These are phyloP conservation scores for Colletotrichum orbiculare DNA, from an alignment of 2,329 filamentous ascomycete species.

Conservation along the genomic window DNA sequence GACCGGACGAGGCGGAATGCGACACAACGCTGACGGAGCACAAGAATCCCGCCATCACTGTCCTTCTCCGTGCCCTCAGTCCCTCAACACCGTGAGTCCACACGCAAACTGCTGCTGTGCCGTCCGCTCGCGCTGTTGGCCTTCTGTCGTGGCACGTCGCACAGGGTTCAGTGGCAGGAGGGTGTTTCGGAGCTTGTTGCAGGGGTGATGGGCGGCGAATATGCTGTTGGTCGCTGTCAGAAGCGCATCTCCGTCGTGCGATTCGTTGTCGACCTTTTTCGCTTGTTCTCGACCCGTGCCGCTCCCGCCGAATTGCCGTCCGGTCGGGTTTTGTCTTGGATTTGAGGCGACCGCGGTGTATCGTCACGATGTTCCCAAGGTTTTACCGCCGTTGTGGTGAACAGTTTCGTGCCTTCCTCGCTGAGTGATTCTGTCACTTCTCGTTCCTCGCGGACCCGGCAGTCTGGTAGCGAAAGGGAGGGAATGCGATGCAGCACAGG, in stretches of 20 bases:
- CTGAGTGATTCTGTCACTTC: constrained; percentile 12
- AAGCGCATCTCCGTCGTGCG: constrained; percentile 6
- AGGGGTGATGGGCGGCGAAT: no score
- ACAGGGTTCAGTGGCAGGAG: constrained; percentile 3
- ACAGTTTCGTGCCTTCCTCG: not conserved
- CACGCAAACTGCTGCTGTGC: constrained; percentile 10
- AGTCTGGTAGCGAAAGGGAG: constrained; percentile 16
- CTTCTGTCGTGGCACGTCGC: constrained; percentile 8
- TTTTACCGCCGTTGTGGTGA: not conserved
- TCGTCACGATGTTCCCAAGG: not conserved
- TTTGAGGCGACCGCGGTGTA: not conserved
- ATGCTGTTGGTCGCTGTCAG: constrained; percentile 17
- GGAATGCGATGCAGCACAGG: constrained; percentile 16
- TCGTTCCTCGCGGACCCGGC: constrained; percentile 24
- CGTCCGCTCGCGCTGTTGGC: constrained; percentile 6
- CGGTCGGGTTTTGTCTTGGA: not conserved
- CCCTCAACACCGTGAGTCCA: not conserved
- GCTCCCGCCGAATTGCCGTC: not conserved
- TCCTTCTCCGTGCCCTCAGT: constrained; percentile 1
- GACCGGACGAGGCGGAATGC: not conserved
- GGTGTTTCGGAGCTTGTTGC: not conserved
- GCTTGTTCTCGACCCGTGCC: constrained; percentile 4
- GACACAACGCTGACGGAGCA: not conserved
- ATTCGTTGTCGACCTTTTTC: not conserved
- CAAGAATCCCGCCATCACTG: not conserved